Conservation (phyloP, 1,284 basidiomycete genomes). For the Stygiomarasmius scandens region DNA sequence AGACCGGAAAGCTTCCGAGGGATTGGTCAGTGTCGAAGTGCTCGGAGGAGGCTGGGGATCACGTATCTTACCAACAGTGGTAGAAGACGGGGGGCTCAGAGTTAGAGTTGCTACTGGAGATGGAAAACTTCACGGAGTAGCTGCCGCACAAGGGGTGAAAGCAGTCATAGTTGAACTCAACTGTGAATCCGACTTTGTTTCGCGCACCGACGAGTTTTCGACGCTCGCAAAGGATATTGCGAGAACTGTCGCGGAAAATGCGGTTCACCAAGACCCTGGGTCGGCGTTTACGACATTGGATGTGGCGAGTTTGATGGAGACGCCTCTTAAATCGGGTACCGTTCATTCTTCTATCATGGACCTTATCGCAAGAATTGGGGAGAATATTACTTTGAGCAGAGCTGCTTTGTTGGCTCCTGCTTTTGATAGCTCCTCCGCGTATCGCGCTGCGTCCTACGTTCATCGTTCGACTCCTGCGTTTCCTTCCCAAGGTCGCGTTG, state of each 20-base stretch:
- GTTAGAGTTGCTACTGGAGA: too few species aligned
- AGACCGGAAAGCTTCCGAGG: slow-evolving; percentile 74
- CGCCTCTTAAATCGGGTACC: slow-evolving; percentile 71
- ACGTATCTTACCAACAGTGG: too few species aligned
- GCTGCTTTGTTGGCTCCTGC: slow-evolving; percentile 68
- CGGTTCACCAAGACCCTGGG: slow-evolving; percentile 26
- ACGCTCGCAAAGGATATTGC: slow-evolving; percentile 81
- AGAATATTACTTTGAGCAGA: slow-evolving; percentile 83
- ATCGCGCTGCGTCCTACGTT: slow-evolving; percentile 78
- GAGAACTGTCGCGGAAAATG: slow-evolving; percentile 83
- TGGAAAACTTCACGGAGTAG: too few species aligned
- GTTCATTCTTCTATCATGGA: slow-evolving; percentile 80
- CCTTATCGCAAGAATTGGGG: slow-evolving; percentile 84
- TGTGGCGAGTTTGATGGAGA: slow-evolving; percentile 61
- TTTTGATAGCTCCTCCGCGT: slow-evolving; percentile 40
- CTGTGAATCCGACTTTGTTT: slow-evolving; percentile 98
- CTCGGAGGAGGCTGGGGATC: slow-evolving; percentile 58
- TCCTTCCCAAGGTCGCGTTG: slow-evolving; percentile 69
- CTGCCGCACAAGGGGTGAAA: slow-evolving; percentile 55
- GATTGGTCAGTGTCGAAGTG: slow-evolving; percentile 77
- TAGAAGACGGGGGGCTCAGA: too few species aligned
- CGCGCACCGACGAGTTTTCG: slow-evolving; percentile 83
- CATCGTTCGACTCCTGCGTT: slow-evolving; percentile 62
- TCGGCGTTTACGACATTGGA: slow-evolving; percentile 43
- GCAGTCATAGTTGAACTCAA: slow-evolving; percentile 92